Conservation (phyloP, 768 basidiomycete species). For the Xerocomellus intermedius region DNA sequence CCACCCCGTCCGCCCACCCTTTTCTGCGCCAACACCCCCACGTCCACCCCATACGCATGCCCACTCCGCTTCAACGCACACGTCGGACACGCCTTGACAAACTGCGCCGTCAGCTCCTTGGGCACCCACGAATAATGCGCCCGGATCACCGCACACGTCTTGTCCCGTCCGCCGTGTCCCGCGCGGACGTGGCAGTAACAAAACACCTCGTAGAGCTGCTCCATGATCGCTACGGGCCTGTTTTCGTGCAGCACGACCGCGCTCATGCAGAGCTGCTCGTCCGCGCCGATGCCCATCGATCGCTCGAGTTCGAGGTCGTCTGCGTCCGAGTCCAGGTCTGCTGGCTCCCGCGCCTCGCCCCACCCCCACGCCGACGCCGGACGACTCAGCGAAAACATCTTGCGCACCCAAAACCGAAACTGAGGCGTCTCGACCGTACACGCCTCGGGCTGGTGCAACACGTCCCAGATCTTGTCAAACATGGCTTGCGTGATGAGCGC, state of each 20-base stretch:
- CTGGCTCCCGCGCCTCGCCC: conserved; percentile 14
- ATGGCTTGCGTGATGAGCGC: conserved; percentile 68
- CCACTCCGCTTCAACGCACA: conserved; percentile 52
- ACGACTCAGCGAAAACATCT: conserved; percentile 64
- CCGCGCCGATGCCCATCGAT: conserved; percentile 6
- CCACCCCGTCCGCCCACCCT: neutral
- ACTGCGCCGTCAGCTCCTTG: conserved; percentile 77
- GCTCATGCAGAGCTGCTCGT: neutral
- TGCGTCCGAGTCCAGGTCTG: conserved; percentile 1
- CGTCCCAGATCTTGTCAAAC: conserved; percentile 73
- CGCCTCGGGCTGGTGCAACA: conserved; percentile 52
- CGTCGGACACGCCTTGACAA: conserved; percentile 77
- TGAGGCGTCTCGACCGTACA: conserved; percentile 54
- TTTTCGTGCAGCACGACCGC: conserved; percentile 68
- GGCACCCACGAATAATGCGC: conserved; percentile 80
- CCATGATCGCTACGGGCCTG: conserved; percentile 71
- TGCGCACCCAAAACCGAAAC: conserved; percentile 81
- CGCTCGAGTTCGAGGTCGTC: conserved; percentile 19
- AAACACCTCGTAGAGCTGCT: conserved; percentile 76
- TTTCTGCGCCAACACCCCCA: neutral
- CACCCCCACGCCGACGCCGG: conserved; percentile 9
- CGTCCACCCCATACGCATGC: conserved; percentile 23
- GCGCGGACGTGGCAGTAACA: conserved; percentile 67
- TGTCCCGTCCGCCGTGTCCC: conserved; percentile 77
- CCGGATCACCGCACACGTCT: conserved; percentile 65